phyloP scores from a whole-genome alignment of 176 grass and related monocot species.

The Cenchrus purpureus region DNA sequence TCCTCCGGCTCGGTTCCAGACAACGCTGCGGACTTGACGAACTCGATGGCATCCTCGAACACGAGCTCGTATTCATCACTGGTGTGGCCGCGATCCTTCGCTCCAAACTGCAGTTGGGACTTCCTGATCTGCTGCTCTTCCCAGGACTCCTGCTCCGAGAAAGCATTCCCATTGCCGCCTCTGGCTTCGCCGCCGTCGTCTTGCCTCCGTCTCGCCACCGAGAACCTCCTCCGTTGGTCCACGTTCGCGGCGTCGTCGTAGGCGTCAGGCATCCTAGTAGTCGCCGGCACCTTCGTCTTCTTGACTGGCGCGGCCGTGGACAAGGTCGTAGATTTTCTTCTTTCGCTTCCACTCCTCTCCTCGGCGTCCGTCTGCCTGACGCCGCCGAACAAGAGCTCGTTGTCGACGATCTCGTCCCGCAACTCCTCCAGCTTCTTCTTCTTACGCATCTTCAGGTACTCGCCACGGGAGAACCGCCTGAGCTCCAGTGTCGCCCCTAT shows the following conservation, averaged over 20 bases:
- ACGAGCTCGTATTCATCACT: slow-evolving; percentile 15
- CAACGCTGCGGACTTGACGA: slow-evolving; percentile 31
- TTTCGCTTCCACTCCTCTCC: background rate
- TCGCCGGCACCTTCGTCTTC: background rate
- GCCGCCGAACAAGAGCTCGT: slow-evolving; percentile 30
- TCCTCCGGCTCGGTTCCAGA: background rate
- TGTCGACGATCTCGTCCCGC: slow-evolving; percentile 10
- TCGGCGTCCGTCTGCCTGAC: slow-evolving; percentile 39
- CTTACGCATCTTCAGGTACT: slow-evolving; percentile 25
- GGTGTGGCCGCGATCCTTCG: background rate
- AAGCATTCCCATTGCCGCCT: background rate
- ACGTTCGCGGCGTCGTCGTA: slow-evolving; percentile 37
- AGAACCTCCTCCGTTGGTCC: slow-evolving; percentile 41
- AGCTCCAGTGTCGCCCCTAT: slow-evolving; percentile 24
- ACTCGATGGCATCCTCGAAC: slow-evolving; percentile 36
- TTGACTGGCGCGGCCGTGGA: background rate
- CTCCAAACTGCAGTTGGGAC: slow-evolving; percentile 37
- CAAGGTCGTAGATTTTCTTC: slow-evolving; percentile 23
- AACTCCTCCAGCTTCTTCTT: slow-evolving; percentile 17
- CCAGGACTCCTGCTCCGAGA: slow-evolving; percentile 45
- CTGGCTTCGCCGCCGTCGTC: background rate
- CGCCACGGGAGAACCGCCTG: slow-evolving; percentile 9
- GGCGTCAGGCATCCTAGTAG: slow-evolving; percentile 46
- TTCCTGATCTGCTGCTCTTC: slow-evolving; percentile 47
- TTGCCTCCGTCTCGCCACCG: slow-evolving; percentile 28